These are phyloP conservation scores for Termitomyces sp. DNA, from an alignment of 768 basidiomycete species.

Conservation along the genomic window DNA sequence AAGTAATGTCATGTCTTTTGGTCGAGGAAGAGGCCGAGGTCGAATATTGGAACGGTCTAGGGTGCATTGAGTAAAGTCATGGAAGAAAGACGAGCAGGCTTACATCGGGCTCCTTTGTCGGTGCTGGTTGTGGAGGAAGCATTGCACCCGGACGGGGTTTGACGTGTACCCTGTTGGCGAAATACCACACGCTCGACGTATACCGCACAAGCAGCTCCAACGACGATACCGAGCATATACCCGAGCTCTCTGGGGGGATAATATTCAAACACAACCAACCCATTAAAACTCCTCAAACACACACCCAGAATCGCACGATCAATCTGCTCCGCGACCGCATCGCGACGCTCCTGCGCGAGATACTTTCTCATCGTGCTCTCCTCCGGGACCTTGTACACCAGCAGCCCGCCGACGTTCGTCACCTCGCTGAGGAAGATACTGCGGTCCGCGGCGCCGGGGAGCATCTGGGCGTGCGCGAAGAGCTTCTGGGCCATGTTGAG, in stretches of 20 bases:
- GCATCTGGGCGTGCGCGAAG: conserved; percentile 53
- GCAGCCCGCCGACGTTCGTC: conserved; percentile 66
- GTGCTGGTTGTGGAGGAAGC: conserved; percentile 34
- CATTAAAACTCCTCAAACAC: too few species aligned
- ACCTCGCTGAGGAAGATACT: conserved; percentile 67
- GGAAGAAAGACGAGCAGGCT: not conserved
- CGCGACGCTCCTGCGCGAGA: conserved; percentile 70
- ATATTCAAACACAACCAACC: too few species aligned
- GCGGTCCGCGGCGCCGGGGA: conserved; percentile 55
- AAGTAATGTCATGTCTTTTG: conserved; percentile 33
- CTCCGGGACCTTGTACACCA: conserved; percentile 84
- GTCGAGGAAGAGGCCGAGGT: conserved; percentile 51
- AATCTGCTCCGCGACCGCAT: conserved; percentile 83
- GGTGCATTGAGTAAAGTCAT: not conserved
- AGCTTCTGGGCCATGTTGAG: conserved; percentile 65
- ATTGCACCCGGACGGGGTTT: conserved; percentile 46
- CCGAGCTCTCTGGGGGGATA: conserved; percentile 41
- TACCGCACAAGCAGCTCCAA: conserved; percentile 67
- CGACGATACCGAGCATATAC: conserved; percentile 50
- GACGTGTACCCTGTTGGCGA: conserved; percentile 46
- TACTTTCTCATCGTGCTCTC: conserved; percentile 73
- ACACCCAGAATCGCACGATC: conserved; percentile 81
- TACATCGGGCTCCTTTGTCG: conserved; percentile 38
- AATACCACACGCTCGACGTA: conserved; percentile 58
- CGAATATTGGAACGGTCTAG: conserved; percentile 49